phyloP scores from a whole-genome alignment of 1,284 basidiomycete genomes.

The Fomes fomentarius region DNA sequence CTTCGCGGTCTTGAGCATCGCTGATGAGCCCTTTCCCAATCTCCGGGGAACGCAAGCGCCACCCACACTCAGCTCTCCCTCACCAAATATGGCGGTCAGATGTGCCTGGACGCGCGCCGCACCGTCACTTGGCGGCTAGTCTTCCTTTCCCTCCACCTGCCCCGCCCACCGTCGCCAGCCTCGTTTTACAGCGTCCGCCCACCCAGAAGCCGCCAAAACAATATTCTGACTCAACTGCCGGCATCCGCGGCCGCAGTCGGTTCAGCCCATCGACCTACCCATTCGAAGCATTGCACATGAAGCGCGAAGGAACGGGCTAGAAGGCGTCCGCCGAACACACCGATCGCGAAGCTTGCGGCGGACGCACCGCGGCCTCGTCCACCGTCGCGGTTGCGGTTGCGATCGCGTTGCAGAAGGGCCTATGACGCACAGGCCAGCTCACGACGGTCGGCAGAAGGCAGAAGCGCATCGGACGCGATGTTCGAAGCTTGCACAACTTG shows the following conservation, averaged over 20 bases:
- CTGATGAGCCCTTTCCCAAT: constrained; percentile 15
- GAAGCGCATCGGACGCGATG: neutral
- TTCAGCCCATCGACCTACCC: neutral
- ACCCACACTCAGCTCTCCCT: neutral
- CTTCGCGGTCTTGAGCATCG: constrained; percentile 27
- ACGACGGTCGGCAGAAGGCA: neutral
- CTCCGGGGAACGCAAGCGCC: constrained; percentile 8
- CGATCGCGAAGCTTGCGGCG: too few species aligned
- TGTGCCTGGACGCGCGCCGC: too few species aligned
- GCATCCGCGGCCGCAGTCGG: neutral
- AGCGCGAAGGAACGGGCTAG: neutral
- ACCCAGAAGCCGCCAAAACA: neutral
- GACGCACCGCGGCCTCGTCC: too few species aligned
- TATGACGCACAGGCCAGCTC: too few species aligned
- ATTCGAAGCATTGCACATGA: too few species aligned
- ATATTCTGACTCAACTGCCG: neutral
- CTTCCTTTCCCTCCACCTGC: neutral
- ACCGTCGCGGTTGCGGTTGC: too few species aligned
- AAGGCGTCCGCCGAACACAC: too few species aligned
- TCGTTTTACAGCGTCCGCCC: constrained; percentile 3
- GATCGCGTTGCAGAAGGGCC: too few species aligned
- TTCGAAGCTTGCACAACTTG: neutral
- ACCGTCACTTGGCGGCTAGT: too few species aligned
- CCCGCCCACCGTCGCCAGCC: neutral
- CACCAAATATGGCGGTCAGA: neutral